phyloP scores from a whole-genome alignment of 371 early-diverging fungal species.

The Mucor piriformis region DNA sequence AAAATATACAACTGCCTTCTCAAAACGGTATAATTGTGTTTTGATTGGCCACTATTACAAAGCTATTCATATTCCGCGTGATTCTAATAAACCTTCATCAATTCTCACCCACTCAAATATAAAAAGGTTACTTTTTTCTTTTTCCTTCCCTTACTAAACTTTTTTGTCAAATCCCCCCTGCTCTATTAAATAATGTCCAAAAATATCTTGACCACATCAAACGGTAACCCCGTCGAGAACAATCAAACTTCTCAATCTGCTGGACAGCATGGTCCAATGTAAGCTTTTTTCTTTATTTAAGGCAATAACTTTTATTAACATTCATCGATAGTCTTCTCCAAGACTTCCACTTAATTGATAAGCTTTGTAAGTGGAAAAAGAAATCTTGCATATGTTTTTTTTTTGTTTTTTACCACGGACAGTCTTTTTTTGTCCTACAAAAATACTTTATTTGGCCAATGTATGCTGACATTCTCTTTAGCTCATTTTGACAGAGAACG shows the following conservation, averaged over 20 bases:
- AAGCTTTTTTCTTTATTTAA: conserved; percentile 1
- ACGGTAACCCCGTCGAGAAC: conserved; percentile 73
- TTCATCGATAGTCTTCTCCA: conserved; percentile 49
- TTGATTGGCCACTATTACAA: conserved; percentile 19
- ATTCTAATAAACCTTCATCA: background rate
- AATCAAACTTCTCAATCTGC: conserved; percentile 71
- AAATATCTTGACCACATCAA: conserved; percentile 46
- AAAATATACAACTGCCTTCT: background rate
- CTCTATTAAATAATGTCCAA: conserved; percentile 23
- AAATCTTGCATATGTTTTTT: conserved; percentile 1
- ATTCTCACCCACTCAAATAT: background rate
- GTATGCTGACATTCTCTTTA: conserved; percentile 15
- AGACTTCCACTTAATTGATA: conserved; percentile 81
- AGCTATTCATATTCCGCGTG: conserved; percentile 10
- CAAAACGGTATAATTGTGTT: conserved; percentile 16
- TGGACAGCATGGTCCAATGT: conserved; percentile 55
- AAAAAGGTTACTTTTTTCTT: background rate
- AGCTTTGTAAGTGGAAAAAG: conserved; percentile 46
- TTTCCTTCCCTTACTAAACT: background rate
- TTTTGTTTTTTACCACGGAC: background rate
- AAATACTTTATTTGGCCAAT: conserved; percentile 9
- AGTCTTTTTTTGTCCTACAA: background rate
- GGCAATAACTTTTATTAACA: background rate
- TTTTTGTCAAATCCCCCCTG: conserved; percentile 2
- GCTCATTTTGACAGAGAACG: conserved; percentile 87